Evolutionary conservation across 2,329 filamentous ascomycete species (phyloP), one percentile per base, ranked within the genome.

Genomic region (Chaetomiaceae sp.): DNA sequence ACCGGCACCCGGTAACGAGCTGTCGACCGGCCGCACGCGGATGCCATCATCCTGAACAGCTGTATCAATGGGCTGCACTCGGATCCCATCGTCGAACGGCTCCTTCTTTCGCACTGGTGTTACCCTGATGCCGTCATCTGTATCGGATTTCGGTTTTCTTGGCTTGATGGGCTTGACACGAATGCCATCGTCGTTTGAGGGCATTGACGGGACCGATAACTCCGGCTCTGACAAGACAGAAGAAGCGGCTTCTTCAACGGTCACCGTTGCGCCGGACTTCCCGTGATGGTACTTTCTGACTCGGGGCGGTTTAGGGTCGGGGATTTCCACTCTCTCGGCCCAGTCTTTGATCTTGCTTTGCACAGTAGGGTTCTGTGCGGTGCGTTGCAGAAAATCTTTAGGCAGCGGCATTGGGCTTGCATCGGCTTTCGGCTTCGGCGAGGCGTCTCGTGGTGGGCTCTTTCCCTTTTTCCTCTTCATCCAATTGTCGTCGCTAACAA

Each of bases 401-500:
- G 79, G 78, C n/a, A 82, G 63, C 0, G 70, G 68, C n/a, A 62
- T 55, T 11, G 59, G 54, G 10, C 60, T 69, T 1, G 40, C 41
- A 9, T 52, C 53, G 6, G 65, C 61, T 33, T 65, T 62, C 5
- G 58, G 48, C 30, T 60, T 62, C 15, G 61, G 57, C 12, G 47
- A 42, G 42, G n/a, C 37, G 24, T 50, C 52, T 48, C 66, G 65
- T 1, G 68, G 67, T 2, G 69, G 65, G 11, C 62, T 74, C 50
- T 73, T 75, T 49, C 72, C 74, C 51, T 75, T 77, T 63, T 67
- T 65, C 49, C 59, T 58, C 60, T 81, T 83, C 67, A 80, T 80
- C 86, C 91, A 97, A 67, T 95, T 87, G 45, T 86, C 85, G 68
- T 97, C 91, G 63, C 90, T 96, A 51, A 96, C 81, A 44, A 97